These are phyloP conservation scores for Entomortierella chlamydospora DNA, from an alignment of 192 early-diverging fungal species.

Conservation along the genomic window DNA sequence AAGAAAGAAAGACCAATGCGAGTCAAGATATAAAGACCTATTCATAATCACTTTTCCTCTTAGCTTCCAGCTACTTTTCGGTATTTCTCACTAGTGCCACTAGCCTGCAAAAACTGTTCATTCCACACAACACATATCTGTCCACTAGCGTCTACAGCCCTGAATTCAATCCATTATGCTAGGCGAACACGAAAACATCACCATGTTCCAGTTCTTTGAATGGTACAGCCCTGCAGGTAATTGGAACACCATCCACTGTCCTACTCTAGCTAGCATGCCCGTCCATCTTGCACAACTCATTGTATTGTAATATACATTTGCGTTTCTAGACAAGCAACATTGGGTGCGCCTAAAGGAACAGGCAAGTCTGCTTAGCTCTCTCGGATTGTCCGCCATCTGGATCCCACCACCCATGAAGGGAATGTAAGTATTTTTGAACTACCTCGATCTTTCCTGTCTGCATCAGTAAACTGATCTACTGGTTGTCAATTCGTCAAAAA, in stretches of 20 bases:
- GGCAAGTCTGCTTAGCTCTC: conserved; percentile 43
- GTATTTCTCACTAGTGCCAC: too few relatives aligned
- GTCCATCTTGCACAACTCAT: too few relatives aligned
- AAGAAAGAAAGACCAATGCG: too few relatives aligned
- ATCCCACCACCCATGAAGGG: conserved; percentile 64
- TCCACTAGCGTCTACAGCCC: not conserved
- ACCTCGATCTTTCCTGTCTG: too few relatives aligned
- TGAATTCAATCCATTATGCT: not conserved
- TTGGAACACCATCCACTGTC: not conserved
- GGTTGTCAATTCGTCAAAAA: too few relatives aligned
- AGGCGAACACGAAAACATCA: conserved; percentile 21
- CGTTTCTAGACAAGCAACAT: conserved; percentile 22
- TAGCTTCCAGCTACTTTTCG: too few relatives aligned
- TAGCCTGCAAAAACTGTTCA: too few relatives aligned
- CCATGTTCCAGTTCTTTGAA: conserved; percentile 37
- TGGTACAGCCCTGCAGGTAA: conserved; percentile 25
- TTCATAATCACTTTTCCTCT: too few relatives aligned
- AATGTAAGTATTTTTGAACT: too few relatives aligned
- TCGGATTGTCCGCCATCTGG: conserved; percentile 61
- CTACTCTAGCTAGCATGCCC: not conserved
- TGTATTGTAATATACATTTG: not conserved
- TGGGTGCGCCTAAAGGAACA: conserved; percentile 54
- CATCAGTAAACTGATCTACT: too few relatives aligned
- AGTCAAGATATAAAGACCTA: too few relatives aligned
- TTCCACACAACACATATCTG: too few relatives aligned